phyloP scores from a whole-genome alignment of 2,329 filamentous ascomycete species.

The Cercospora sp. region DNA sequence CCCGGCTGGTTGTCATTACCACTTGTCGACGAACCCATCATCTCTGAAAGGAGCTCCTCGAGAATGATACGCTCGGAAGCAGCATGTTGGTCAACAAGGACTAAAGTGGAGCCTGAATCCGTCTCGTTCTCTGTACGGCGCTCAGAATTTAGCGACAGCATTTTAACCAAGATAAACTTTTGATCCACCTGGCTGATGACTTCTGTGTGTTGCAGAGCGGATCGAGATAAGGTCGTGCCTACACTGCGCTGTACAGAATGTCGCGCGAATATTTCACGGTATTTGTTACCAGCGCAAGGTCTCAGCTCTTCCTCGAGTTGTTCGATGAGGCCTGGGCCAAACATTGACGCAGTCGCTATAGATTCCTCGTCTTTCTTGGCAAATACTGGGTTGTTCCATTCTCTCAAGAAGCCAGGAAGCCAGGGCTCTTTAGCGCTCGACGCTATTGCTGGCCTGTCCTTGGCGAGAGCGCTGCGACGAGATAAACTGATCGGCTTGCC shows the following conservation, averaged over 20 bases:
- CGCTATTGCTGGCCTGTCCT: not conserved
- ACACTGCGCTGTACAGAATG: not conserved
- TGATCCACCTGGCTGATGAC: constrained; percentile 81
- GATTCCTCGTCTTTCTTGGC: constrained; percentile 41
- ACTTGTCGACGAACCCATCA: constrained; percentile 44
- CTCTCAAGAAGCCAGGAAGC: constrained; percentile 61
- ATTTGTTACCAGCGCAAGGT: constrained; percentile 19
- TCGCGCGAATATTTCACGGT: not conserved
- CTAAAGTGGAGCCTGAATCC: constrained; percentile 50
- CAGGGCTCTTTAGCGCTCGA: constrained; percentile 44
- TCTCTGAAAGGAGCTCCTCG: constrained; percentile 66
- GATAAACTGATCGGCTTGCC: constrained; percentile 40
- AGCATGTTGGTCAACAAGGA: constrained; percentile 90
- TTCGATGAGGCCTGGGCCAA: constrained; percentile 27
- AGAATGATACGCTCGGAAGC: constrained; percentile 85
- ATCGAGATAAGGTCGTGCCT: constrained; percentile 58
- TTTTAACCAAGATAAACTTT: constrained; percentile 80
- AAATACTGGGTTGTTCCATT: constrained; percentile 79
- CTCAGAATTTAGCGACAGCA: constrained; percentile 38
- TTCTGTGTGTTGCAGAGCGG: constrained; percentile 59
- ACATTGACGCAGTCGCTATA: constrained; percentile 29
- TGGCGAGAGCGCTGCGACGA: constrained; percentile 21
- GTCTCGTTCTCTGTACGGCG: not conserved
- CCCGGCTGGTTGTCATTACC: not conserved
- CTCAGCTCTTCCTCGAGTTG: constrained; percentile 11